These are phyloP conservation scores for Chalaropsis thielavioides DNA, from an alignment of 2,329 filamentous ascomycete species.

Conservation along the genomic window DNA sequence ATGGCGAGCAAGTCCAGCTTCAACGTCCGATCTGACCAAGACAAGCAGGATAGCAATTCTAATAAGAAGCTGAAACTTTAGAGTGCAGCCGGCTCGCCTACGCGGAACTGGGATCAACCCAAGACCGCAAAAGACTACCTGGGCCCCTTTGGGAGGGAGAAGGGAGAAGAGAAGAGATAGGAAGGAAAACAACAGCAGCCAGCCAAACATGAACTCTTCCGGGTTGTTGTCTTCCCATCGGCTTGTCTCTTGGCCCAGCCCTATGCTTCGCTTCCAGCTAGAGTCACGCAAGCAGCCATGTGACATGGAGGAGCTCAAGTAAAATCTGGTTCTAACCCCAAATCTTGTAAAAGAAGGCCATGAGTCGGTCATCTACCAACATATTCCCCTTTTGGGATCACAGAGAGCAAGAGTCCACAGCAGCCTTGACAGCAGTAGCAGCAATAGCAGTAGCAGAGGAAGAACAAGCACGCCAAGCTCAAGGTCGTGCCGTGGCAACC, in stretches of 20 bases:
- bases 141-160: too few species aligned
- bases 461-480: not conserved
- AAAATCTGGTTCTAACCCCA: not conserved
- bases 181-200: not conserved
- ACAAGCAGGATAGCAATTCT: not conserved
- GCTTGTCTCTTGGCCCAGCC: not conserved
- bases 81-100: not conserved
- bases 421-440: not conserved
- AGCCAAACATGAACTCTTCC: not conserved
- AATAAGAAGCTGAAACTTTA: conserved; percentile 2
- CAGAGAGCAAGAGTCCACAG: not conserved
- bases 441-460: not conserved
- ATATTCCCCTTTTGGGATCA: not conserved
- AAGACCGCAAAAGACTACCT: not conserved
- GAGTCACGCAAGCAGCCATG: not conserved
- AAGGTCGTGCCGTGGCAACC: not conserved
- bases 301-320: not conserved
- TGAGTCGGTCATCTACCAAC: too few species aligned
- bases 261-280: not conserved
- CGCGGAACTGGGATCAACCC: not conserved
- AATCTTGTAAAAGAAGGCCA: not conserved
- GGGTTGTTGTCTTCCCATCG: not conserved
- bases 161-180: not conserved
- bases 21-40: not conserved
- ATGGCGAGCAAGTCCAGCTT: not conserved